Evolutionary conservation across 2,329 filamentous ascomycete species (phyloP).

Genomic region (Fusarium sp.): DNA sequence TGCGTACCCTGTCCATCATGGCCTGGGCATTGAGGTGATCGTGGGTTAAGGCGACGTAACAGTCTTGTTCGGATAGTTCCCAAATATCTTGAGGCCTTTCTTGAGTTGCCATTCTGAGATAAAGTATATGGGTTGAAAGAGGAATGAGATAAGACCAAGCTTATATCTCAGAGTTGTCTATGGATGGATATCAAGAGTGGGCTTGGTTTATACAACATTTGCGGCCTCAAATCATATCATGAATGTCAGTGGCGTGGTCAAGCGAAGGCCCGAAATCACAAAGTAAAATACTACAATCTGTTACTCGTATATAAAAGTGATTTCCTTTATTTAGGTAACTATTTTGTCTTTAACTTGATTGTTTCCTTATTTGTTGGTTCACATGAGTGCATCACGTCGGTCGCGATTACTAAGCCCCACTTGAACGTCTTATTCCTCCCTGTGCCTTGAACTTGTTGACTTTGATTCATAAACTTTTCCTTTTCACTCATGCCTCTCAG

Average conservation of each 20-base stretch:
- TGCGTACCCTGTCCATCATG: conserved; percentile 75
- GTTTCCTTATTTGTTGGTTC: neutral
- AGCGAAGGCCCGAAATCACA: neutral
- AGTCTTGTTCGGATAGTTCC: conserved; percentile 60
- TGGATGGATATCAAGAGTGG: conserved; percentile 3
- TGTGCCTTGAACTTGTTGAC: conserved; percentile 1
- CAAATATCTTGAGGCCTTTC: conserved; percentile 42
- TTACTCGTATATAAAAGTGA: no score
- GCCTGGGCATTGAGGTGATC: conserved; percentile 66
- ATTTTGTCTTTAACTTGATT: neutral
- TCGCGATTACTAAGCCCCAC: conserved; percentile 29
- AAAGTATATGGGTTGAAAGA: neutral
- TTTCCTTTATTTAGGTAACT: no score
- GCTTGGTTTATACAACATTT: neutral
- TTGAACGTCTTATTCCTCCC: neutral
- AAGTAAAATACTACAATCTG: neutral
- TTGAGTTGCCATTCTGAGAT: conserved; percentile 21
- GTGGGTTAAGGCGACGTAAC: conserved; percentile 77
- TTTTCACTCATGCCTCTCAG: neutral
- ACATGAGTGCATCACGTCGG: neutral
- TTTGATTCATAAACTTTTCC: conserved; percentile 1
- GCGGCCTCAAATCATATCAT: neutral
- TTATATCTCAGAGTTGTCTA: neutral
- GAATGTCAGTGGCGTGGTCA: neutral
- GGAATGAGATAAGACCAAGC: neutral